Evolutionary conservation across 257 asterid genomes (phyloP), one percentile per base, ranked within the genome.

Genomic region (Solanum habrochaites): DNA sequence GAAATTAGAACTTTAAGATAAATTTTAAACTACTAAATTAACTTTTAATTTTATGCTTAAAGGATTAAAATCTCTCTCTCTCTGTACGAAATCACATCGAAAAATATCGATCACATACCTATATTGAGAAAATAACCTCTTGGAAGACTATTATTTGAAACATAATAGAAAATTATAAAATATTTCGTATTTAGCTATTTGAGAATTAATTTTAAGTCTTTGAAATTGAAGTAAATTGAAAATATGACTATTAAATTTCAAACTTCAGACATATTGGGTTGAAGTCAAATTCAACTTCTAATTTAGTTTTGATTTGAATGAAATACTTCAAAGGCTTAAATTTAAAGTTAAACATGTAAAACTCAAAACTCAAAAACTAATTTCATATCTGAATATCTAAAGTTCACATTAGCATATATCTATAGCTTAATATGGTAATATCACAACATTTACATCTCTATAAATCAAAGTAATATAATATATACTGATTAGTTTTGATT

Each of bases 81-180:
- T 52, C 9, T 18, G n/a, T 52, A 18, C 4, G 10, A 10, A 0
- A 4, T 20, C 11, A 56, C 25, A 56, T 56, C 20, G 64, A 56
- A 4, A n/a, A n/a, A 11, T 56, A 11, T 18, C 62, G 0, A 52
- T 0, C 1, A 56, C 11, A 18, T 7, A 0, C n/a, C 2, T 56
- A 3, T 32, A 5, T 32, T 16, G 77, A 7, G 6, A 25, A 32
- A 70, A 70, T 29, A 69, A 5, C 20, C 4, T 66, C 20, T 67
- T 67, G 74, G 23, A 67, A 67, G 37, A 67, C 39, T 21, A 18
- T 60, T 27, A 67, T 67, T 29, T 27, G 14, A 67, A 29, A 29
- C 18, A 27, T 67, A 27, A 23, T 7, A 3, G 2, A 3, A 72
- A 72, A 4, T 35, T 2, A 72, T 18, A 72, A 18, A 18, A 16